phyloP scores from a whole-genome alignment of 2,329 filamentous ascomycete genomes.

The Curvularia sp. region DNA sequence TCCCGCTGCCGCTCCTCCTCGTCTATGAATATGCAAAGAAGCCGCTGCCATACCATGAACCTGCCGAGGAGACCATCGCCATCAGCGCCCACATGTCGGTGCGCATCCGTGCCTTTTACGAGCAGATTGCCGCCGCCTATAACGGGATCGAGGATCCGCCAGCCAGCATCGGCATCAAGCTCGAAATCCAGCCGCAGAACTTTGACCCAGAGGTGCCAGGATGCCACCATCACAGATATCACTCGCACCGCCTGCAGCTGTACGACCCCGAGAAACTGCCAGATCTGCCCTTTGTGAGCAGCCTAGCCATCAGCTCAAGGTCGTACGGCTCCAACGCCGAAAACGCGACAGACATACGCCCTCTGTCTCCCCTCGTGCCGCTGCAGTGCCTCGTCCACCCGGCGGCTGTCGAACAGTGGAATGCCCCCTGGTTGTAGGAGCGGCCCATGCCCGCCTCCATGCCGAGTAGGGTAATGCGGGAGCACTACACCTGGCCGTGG shows the following conservation, averaged over 20 bases:
- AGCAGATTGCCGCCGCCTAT: conserved; percentile 15
- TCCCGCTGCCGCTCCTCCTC: conserved; percentile 22
- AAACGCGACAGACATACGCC: conserved; percentile 19
- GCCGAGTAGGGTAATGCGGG: conserved; percentile 19
- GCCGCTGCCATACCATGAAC: conserved; percentile 17
- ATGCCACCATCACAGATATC: conserved; percentile 18
- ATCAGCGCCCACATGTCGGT: conserved; percentile 15
- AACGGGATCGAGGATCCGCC: conserved; percentile 11
- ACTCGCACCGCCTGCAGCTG: conserved; percentile 21
- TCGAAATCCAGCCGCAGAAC: conserved; percentile 16
- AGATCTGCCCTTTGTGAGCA: conserved; percentile 19
- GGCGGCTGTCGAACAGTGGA: conserved; percentile 17
- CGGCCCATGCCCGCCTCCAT: conserved; percentile 18
- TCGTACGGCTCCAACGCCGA: conserved; percentile 1
- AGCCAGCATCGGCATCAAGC: conserved; percentile 12
- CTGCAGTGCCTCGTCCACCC: conserved; percentile 23
- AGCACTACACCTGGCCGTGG: conserved; percentile 22
- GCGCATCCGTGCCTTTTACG: conserved; percentile 21
- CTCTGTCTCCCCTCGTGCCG: conserved; percentile 23
- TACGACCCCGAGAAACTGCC: conserved; percentile 18
- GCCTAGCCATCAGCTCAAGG: conserved; percentile 10
- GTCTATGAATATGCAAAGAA: conserved; percentile 14
- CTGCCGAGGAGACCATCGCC: conserved; percentile 18
- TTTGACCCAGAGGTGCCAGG: conserved; percentile 15
- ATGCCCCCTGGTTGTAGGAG: conserved; percentile 21